Evolutionary conservation across 345 rosid genomes (phyloP).

Genomic region (Populus euphratica): DNA sequence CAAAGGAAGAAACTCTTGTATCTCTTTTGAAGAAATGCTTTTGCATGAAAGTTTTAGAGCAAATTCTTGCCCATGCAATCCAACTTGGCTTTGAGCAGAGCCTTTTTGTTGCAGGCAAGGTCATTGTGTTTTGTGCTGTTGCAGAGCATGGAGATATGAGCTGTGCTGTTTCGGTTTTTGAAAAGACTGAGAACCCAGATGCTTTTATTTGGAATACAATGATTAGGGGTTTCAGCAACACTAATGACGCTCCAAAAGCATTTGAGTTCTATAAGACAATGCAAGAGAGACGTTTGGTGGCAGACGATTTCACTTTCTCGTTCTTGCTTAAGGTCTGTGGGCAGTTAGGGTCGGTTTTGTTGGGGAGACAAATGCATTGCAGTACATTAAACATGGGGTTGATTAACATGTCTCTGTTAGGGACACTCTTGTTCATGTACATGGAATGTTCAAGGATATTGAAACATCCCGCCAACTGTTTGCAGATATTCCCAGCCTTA

Average conservation of each 20-base stretch:
- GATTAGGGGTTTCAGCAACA: slow-evolving; percentile 39
- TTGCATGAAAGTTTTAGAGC: slow-evolving; percentile 21
- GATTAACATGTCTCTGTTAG: slow-evolving; percentile 31
- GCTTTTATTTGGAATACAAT: slow-evolving; percentile 49
- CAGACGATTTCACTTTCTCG: slow-evolving; percentile 43
- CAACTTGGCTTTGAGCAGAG: slow-evolving; percentile 23
- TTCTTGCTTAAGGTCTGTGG: slow-evolving; percentile 44
- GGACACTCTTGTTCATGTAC: slow-evolving; percentile 35
- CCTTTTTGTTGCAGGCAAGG: slow-evolving; percentile 31
- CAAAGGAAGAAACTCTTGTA: slow-evolving; percentile 19
- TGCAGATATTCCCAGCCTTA: slow-evolving; percentile 33
- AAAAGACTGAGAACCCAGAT: slow-evolving; percentile 27
- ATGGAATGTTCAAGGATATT: slow-evolving; percentile 32
- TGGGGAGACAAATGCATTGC: slow-evolving; percentile 42
- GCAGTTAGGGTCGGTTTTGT: slow-evolving; percentile 20
- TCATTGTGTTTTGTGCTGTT: slow-evolving; percentile 36
- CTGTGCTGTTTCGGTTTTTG: slow-evolving; percentile 32
- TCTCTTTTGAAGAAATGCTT: slow-evolving; percentile 35
- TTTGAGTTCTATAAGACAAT: slow-evolving; percentile 28
- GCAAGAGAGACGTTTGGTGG: slow-evolving; percentile 25
- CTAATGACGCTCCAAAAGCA: slow-evolving; percentile 15
- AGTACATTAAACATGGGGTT: slow-evolving; percentile 32
- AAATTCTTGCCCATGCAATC: slow-evolving; percentile 33
- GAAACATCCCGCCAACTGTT: slow-evolving; percentile 25
- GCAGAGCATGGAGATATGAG: slow-evolving; percentile 37